Evolutionary conservation across 495 filamentous ascomycete species (phyloP).

Genomic region (Opeltia flavorubescens): DNA sequence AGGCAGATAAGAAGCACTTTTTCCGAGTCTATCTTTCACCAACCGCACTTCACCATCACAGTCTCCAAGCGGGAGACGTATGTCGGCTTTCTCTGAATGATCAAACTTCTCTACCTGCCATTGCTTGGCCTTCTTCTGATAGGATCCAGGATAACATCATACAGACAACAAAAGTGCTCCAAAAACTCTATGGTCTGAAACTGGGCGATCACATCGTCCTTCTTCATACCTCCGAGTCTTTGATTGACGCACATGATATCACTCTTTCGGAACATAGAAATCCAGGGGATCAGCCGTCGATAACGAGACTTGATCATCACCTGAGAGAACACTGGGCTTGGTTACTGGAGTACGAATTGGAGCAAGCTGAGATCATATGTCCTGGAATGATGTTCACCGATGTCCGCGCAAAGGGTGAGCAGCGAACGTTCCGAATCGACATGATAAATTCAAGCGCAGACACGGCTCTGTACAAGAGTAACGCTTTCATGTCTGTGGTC

Average conservation of each 20-base stretch:
- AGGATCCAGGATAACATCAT: conserved; percentile 49
- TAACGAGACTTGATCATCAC: conserved; percentile 22
- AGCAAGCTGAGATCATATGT: conserved; percentile 30
- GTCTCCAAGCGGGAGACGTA: conserved; percentile 43
- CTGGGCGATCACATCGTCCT: conserved; percentile 40
- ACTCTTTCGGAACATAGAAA: conserved; percentile 36
- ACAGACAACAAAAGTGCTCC: conserved; percentile 51
- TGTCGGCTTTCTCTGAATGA: conserved; percentile 36
- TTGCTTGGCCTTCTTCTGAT: conserved; percentile 51
- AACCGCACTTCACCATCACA: conserved; percentile 44
- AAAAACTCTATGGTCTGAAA: conserved; percentile 48
- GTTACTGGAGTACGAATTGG: conserved; percentile 42
- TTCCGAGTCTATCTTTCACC: conserved; percentile 56
- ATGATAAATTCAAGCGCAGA: conserved; percentile 20
- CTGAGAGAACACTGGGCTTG: conserved; percentile 51
- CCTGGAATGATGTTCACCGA: conserved; percentile 30
- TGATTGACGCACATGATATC: conserved; percentile 30
- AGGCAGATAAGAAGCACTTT: conserved; percentile 39
- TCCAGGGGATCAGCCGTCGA: conserved; percentile 20
- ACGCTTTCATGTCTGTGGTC: conserved; percentile 22
- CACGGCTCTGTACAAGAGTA: conserved; percentile 22
- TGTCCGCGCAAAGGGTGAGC: conserved; percentile 32
- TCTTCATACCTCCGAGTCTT: conserved; percentile 10
- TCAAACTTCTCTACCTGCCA: conserved; percentile 35
- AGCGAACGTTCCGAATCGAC: conserved; percentile 29